phyloP scores from a whole-genome alignment of 2,329 filamentous ascomycete species.

The Eutypella sp. region DNA sequence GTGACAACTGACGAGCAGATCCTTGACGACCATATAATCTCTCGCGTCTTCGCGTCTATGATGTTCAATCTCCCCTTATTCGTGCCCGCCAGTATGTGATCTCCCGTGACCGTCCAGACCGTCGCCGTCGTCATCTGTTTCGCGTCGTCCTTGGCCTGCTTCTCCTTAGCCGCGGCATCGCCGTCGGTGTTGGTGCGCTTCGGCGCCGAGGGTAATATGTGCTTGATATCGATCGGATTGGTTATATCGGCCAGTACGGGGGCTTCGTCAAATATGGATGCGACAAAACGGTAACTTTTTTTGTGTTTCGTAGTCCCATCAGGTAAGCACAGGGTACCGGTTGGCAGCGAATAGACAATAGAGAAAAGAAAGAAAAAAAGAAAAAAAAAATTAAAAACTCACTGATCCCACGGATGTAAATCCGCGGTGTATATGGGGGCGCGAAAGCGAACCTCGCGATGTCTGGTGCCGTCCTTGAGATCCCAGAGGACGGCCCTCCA shows the following conservation, averaged over 20 bases:
- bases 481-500: constrained; percentile 98
- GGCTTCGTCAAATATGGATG: constrained; percentile 89
- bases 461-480: constrained; percentile 61
- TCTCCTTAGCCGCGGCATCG: constrained; percentile 69
- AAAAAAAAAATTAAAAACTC: too few relatives aligned
- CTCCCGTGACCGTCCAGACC: constrained; percentile 78
- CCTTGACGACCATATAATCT: constrained; percentile 85
- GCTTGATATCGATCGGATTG: constrained; percentile 64
- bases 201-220: constrained; percentile 75
- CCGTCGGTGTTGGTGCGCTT: constrained; percentile 66
- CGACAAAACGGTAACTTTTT: constrained; percentile 80
- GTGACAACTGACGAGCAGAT: constrained; percentile 85
- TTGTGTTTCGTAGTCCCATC: constrained; percentile 20
- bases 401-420: constrained; percentile 87
- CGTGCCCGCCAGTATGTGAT: constrained; percentile 87
- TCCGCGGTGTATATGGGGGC: constrained; percentile 95
- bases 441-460: constrained; percentile 84
- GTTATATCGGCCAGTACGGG: constrained; percentile 82
- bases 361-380: too few relatives aligned
- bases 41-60: constrained; percentile 74
- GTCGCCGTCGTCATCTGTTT: constrained; percentile 94
- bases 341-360: too few relatives aligned
- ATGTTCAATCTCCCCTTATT: constrained; percentile 97
- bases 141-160: constrained; percentile 84
- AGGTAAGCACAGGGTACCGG: too few relatives aligned